Base-by-base conservation (phyloP, 2,329 filamentous ascomycete species). In the Fusarium pseudonygamai region DNA sequence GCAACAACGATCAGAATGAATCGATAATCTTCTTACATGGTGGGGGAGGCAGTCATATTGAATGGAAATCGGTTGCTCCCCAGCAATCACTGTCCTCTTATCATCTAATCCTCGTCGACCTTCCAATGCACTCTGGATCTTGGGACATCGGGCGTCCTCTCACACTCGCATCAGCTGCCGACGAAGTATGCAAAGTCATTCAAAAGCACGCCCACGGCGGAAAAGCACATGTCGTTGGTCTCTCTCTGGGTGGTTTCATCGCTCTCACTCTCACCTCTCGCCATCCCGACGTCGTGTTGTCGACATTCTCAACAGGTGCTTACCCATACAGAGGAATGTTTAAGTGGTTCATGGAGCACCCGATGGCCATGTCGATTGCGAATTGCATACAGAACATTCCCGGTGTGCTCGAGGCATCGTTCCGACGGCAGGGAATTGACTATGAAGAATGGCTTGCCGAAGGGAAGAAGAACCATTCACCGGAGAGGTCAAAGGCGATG, bases 181-280 rank as follows among this genome's bases (percentile, higher is more conserved):
- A 75, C 4, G 57, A 67, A 32, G 74, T 84, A 16, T 78, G 77
- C 8, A 66, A 73, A 3, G 74, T 84, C 40, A 84, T 85, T 37
- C 72, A 70, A 10, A 58, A 65, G 3, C 77, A 80, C 46, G 82
- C 83, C 0, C 79, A 82, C 34, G 77, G 76, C 37, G 76, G 78
- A 10, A 74, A 71, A 5, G 83, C 84, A 12, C 83, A 85, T 61
- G 37, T 84, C n/a, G 82, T 84, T 15, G 84, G 83, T 6, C 39
- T 84, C 15, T 85, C 83, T 0, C 79, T 82, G 18, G 70, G 70
- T 3, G 70, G 47, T 3, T 73, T 73, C 10, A 24, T 60, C 7
- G 30, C 69, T 6, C 42, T 73, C 14, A 15, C n/a, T 18, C 64
- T 73, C 15, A 55, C 69, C 5, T 13, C 37, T 4, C 69, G 47